Evolutionary conservation across 495 filamentous ascomycete species (phyloP), one percentile per base, ranked within the genome.

Genomic region (Aspergillus sclerotioniger): DNA sequence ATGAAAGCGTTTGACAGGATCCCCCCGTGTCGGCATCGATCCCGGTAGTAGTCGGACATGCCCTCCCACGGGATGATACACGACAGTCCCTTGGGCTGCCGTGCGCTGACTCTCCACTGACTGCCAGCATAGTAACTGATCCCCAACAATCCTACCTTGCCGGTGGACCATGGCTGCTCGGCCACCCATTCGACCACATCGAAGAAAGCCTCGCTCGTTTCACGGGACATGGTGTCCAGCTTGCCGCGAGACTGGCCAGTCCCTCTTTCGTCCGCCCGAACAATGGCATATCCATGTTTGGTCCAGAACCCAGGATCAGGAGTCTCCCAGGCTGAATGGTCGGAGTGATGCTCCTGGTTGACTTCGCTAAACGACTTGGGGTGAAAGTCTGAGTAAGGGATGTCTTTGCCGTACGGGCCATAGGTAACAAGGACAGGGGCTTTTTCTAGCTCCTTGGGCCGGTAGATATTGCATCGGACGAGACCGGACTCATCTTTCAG

Each of bases 21-120:
- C 1, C 86, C 87, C 3, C 87, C 87, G 56, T 88, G 86, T 4
- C 83, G 64, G 51, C 80, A 85, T 3, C 81, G 72, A 55, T 87
- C 84, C 0, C 84, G 78, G 62, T 87, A 88, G 54, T 84, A 86
- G 57, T 88, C 84, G 0, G 79, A 82, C 82, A 87, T 85, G n/a
- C 85, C 85, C 62, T 88, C 85, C 85, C 85, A 88, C 0, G 85
- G 84, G 10, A 87, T 75, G 12, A 87, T 87, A 41, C 77, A 79
- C 0, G 80, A 67, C 19, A 88, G 59, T 4, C 84, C 84, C 66
- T 81, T 82, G 0, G 85, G 85, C 35, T 77, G 70, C 7, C 83
- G 73, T 10, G 85, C 84, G 0, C 83, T 83, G 0, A 87, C 84
- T 0, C 82, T 74, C 84, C 84, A 88, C 70, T 88, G 85, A 51